These are phyloP conservation scores for Paramecium caudatum DNA, from an alignment of 73 alveolate species.

Conservation along the genomic window DNA sequence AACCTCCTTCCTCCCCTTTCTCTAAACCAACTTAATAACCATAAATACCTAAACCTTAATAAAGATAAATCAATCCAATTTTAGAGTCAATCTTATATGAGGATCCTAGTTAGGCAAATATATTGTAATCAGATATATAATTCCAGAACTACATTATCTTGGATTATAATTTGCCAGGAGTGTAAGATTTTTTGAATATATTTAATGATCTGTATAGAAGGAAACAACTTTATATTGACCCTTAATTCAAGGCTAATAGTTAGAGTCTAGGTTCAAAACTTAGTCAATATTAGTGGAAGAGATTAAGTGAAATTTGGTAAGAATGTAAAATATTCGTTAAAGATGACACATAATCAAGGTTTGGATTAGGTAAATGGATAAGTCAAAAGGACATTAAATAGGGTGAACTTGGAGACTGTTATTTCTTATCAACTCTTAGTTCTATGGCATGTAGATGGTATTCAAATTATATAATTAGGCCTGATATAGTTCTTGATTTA, in stretches of 20 bases:
- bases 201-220: neutral
- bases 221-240: slow-evolving; percentile 5
- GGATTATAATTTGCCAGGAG: slow-evolving; percentile 15
- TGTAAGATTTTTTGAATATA: neutral
- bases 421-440: slow-evolving; percentile 92
- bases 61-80: slow-evolving; percentile 18
- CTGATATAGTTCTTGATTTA: slow-evolving; percentile 82
- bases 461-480: slow-evolving; percentile 83
- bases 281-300: slow-evolving; percentile 21
- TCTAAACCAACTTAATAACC: neutral
- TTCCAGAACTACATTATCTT: neutral
- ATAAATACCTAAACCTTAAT: too few relatives aligned
- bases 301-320: slow-evolving; percentile 18
- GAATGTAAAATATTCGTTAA: slow-evolving; percentile 3
- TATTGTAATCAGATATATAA: neutral
- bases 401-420: slow-evolving; percentile 97
- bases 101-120: neutral
- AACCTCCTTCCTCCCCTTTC: too few relatives aligned
- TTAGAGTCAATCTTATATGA: slow-evolving; percentile 2
- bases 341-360: slow-evolving; percentile 47
- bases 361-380: slow-evolving; percentile 75
- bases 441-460: slow-evolving; percentile 87
- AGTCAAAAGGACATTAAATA: slow-evolving; percentile 89
- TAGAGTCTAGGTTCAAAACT: neutral
- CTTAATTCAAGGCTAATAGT: slow-evolving; percentile 3